phyloP scores from a whole-genome alignment of 2,329 filamentous ascomycete species.

The Ploettnerulaceae sp. region DNA sequence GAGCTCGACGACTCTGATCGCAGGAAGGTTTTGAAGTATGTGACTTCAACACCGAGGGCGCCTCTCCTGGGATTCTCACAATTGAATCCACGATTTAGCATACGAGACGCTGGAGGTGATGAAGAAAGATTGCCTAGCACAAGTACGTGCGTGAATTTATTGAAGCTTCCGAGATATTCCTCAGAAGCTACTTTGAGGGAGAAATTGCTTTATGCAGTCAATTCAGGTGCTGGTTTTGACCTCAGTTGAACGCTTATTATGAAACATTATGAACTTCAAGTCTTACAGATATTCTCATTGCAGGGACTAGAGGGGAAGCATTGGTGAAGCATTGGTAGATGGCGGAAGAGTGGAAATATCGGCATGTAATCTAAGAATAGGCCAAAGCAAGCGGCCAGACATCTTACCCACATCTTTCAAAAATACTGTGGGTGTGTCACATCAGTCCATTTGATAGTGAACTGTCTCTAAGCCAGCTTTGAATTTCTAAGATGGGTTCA shows the following conservation, averaged over 20 bases:
- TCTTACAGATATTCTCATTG: background rate
- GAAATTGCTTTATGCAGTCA: slow-evolving; percentile 86
- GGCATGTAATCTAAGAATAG: no score
- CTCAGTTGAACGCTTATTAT: slow-evolving; percentile 37
- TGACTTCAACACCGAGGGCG: slow-evolving; percentile 86
- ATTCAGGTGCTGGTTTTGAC: slow-evolving; percentile 89
- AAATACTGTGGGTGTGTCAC: no score
- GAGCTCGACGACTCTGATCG: slow-evolving; percentile 70
- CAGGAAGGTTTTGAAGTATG: slow-evolving; percentile 87
- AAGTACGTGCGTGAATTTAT: slow-evolving; percentile 90
- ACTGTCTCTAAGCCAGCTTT: no score
- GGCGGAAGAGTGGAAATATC: no score
- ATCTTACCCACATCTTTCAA: no score
- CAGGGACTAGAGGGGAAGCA: background rate
- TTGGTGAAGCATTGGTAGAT: no score
- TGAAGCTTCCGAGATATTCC: slow-evolving; percentile 84
- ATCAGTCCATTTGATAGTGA: no score
- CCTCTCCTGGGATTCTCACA: slow-evolving; percentile 86
- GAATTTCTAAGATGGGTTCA: no score
- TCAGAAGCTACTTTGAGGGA: slow-evolving; percentile 60
- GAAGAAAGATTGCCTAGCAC: slow-evolving; percentile 80
- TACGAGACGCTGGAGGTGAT: slow-evolving; percentile 75
- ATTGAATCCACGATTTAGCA: slow-evolving; percentile 80
- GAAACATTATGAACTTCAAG: background rate
- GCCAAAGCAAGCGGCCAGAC: no score